phyloP scores from a whole-genome alignment of 2,329 filamentous ascomycete genomes.

The Polytolypa hystricis region DNA sequence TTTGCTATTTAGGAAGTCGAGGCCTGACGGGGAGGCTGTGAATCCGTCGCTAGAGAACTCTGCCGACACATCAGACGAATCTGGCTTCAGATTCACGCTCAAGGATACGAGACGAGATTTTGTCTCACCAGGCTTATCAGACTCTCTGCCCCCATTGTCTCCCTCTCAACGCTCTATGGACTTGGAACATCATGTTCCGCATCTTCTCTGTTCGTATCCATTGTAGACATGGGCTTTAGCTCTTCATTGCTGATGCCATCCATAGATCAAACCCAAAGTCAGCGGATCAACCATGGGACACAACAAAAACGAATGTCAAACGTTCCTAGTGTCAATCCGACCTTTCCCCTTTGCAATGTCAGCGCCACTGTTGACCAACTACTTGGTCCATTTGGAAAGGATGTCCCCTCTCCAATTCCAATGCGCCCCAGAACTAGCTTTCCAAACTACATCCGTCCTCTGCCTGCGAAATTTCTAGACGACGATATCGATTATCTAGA shows the following conservation, averaged over 20 bases:
- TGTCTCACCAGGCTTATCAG: slow-evolving; percentile 12
- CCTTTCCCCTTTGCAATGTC: slow-evolving; percentile 26
- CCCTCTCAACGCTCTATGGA: slow-evolving; percentile 37
- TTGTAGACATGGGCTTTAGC: slow-evolving; percentile 7
- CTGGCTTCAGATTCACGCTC: slow-evolving; percentile 18
- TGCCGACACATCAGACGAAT: slow-evolving; percentile 25
- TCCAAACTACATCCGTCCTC: slow-evolving; percentile 63
- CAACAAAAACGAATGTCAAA: slow-evolving; percentile 37
- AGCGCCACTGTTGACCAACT: slow-evolving; percentile 27
- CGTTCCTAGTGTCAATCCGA: slow-evolving; percentile 26
- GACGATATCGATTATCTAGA: slow-evolving; percentile 78
- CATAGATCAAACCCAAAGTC: slow-evolving; percentile 39
- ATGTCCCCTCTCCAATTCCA: slow-evolving; percentile 37
- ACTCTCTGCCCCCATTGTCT: slow-evolving; percentile 22
- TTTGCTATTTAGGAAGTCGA: slow-evolving; percentile 25
- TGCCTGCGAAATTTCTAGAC: slow-evolving; percentile 62
- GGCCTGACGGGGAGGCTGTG: slow-evolving; percentile 27
- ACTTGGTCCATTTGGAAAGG: slow-evolving; percentile 21
- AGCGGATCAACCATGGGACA: slow-evolving; percentile 33
- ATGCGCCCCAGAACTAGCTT: slow-evolving; percentile 37
- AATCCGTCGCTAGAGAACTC: slow-evolving; percentile 25
- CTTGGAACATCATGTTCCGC: slow-evolving; percentile 47
- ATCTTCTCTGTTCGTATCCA: slow-evolving; percentile 49
- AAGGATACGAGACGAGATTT: slow-evolving; percentile 18
- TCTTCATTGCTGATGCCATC: slow-evolving; percentile 3